Percentiles rank a stretch among this genome's conserved stretches.
Evolutionary conservation across 169 alveolate species (phyloP).

Genomic region (Plasmodium knowlesi): DNA sequence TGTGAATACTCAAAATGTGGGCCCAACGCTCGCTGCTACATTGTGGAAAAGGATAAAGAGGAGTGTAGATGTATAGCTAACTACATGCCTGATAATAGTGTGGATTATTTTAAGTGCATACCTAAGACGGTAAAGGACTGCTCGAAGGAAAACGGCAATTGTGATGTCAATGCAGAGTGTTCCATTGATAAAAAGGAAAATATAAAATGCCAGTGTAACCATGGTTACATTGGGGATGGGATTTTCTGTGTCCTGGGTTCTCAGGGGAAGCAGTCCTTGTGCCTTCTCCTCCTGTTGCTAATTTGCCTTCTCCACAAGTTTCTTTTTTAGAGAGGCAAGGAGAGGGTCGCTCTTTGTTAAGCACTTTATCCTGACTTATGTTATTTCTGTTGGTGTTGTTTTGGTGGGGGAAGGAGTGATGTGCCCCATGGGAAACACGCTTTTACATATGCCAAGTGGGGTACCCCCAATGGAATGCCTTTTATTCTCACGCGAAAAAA

Average conservation of each 20-base stretch:
- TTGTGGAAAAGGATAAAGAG: slow-evolving; percentile 45
- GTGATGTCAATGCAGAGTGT: slow-evolving; percentile 68
- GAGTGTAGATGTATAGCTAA: slow-evolving; percentile 66
- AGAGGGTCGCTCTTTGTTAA: background rate
- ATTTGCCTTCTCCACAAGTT: slow-evolving; percentile 23
- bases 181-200: background rate
- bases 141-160: slow-evolving; percentile 29
- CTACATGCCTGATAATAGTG: slow-evolving; percentile 31
- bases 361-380: background rate
- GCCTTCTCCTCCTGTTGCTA: background rate
- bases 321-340: background rate
- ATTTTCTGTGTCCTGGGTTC: slow-evolving; percentile 44
- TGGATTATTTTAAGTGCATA: slow-evolving; percentile 42
- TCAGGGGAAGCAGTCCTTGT: slow-evolving; percentile 22
- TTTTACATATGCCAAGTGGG: background rate
- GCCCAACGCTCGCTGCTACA: slow-evolving; percentile 66
- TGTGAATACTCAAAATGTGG: slow-evolving; percentile 75
- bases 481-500: background rate
- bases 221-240: slow-evolving; percentile 60
- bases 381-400: background rate
- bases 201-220: slow-evolving; percentile 45
- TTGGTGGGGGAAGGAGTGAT: background rate
- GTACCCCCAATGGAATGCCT: background rate
- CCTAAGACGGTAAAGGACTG: slow-evolving; percentile 31
- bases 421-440: background rate